A percentile compares a stretch with the other conserved stretches of the same genome.
Evolutionary conservation across 2,329 filamentous ascomycete genomes (phyloP).

Genomic region (Neurospora sp.): DNA sequence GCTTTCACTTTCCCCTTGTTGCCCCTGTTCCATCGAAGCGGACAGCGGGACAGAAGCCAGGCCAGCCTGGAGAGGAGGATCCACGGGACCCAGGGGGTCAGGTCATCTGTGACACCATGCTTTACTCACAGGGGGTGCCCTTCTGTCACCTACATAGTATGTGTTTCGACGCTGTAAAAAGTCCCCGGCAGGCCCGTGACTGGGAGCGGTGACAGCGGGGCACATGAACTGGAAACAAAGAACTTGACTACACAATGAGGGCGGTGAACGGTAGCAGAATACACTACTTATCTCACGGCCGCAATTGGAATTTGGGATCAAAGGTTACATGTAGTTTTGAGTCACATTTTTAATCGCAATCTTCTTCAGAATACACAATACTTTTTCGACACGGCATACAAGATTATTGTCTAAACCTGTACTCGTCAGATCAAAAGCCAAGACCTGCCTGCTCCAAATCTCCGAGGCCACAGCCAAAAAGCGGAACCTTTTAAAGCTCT

Average conservation of each 20-base stretch:
- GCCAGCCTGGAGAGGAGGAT: background rate
- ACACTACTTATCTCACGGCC: background rate
- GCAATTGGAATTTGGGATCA: background rate
- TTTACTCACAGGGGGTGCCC: too few relatives aligned
- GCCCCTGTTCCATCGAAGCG: background rate
- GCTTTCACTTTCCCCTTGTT: background rate
- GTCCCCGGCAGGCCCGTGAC: background rate
- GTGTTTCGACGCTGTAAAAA: background rate
- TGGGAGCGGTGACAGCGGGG: background rate
- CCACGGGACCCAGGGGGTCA: background rate
- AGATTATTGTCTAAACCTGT: background rate
- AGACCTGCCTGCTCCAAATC: background rate
- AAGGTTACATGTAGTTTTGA: slow-evolving; percentile 2
- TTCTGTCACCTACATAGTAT: background rate
- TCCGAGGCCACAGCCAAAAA: background rate
- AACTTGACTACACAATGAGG: background rate
- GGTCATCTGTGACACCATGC: too few relatives aligned
- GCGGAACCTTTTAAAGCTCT: background rate
- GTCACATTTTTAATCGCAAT: background rate
- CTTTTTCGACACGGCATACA: background rate
- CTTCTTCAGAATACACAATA: background rate
- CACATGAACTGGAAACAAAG: background rate
- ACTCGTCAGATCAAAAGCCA: background rate
- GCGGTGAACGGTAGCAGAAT: slow-evolving; percentile 3
- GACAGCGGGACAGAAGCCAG: background rate